Percentiles rank a stretch among this genome's conserved stretches.
These are phyloP conservation scores for Trypanosoma brucei DNA, from an alignment of 208 protist genomes.

Conservation along the genomic window DNA sequence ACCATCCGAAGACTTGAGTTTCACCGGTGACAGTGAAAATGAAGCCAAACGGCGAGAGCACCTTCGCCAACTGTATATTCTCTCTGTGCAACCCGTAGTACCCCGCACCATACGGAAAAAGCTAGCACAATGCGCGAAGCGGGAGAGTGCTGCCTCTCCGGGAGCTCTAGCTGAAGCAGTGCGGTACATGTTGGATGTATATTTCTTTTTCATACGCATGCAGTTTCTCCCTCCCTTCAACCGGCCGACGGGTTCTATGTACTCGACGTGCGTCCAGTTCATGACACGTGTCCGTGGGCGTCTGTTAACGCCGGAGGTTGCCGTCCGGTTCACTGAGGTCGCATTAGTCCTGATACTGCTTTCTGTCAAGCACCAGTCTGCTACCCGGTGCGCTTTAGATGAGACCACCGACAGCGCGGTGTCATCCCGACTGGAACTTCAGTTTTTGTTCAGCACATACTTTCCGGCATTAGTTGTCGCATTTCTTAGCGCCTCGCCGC, in stretches of 20 bases:
- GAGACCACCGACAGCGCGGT: background rate
- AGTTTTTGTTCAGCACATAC: constrained; percentile 15
- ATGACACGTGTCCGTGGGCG: constrained; percentile 16
- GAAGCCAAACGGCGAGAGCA: background rate
- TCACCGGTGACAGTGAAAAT: background rate
- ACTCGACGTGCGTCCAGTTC: constrained; percentile 22
- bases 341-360: constrained; percentile 19
- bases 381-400: constrained; percentile 2
- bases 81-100: constrained; percentile 5
- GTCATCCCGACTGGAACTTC: constrained; percentile 2
- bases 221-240: constrained; percentile 24
- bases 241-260: constrained; percentile 2
- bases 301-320: constrained; percentile 11
- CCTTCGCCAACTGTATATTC: constrained; percentile 15
- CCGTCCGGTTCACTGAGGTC: constrained; percentile 8
- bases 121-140: constrained; percentile 9
- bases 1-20: background rate
- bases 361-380: constrained; percentile 10
- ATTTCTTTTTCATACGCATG: constrained; percentile 22
- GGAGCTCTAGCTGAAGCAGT: constrained; percentile 11
- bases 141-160: background rate
- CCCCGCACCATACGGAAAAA: constrained; percentile 13
- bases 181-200: constrained; percentile 18
- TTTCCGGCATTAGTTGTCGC: constrained; percentile 18
- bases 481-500: constrained; percentile 17